A percentile compares a stretch with the other conserved stretches of the same genome.
Evolutionary conservation across 192 early-diverging fungal species (phyloP).

Genomic region (Mycoemilia scoparia): DNA sequence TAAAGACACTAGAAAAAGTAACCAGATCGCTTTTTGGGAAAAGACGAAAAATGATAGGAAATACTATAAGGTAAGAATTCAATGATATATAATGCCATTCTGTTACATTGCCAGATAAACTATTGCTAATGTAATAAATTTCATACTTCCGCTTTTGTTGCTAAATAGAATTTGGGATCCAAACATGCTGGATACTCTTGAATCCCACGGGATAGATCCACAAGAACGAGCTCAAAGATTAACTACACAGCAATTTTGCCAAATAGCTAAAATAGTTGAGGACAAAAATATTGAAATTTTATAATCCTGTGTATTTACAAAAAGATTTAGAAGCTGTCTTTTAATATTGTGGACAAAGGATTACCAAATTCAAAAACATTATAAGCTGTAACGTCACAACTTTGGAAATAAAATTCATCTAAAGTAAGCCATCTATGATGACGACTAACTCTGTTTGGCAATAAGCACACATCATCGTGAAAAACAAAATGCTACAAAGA

Average conservation of each 20-base stretch:
- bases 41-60: conserved; percentile 43
- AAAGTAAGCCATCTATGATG: too few relatives aligned
- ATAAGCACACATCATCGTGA: too few relatives aligned
- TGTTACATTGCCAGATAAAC: not conserved
- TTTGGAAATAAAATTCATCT: not conserved
- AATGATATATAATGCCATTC: not conserved
- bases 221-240: conserved; percentile 44
- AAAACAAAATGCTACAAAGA: too few relatives aligned
- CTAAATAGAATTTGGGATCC: conserved; percentile 19
- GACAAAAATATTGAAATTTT: conserved; percentile 18
- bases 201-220: conserved; percentile 32
- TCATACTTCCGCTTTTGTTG: conserved; percentile 1
- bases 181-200: conserved; percentile 19
- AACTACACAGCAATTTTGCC: conserved; percentile 37
- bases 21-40: conserved; percentile 47
- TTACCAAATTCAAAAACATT: not conserved
- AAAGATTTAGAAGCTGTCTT: too few relatives aligned
- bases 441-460: too few relatives aligned
- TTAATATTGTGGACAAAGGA: too few relatives aligned
- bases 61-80: conserved; percentile 30
- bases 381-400: not conserved
- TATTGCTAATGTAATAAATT: not conserved
- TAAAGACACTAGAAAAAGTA: conserved; percentile 38
- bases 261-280: conserved; percentile 31
- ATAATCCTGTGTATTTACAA: too few relatives aligned